phyloP scores from a whole-genome alignment of 192 early-diverging fungal genomes.

The Podochytrium sp. region DNA sequence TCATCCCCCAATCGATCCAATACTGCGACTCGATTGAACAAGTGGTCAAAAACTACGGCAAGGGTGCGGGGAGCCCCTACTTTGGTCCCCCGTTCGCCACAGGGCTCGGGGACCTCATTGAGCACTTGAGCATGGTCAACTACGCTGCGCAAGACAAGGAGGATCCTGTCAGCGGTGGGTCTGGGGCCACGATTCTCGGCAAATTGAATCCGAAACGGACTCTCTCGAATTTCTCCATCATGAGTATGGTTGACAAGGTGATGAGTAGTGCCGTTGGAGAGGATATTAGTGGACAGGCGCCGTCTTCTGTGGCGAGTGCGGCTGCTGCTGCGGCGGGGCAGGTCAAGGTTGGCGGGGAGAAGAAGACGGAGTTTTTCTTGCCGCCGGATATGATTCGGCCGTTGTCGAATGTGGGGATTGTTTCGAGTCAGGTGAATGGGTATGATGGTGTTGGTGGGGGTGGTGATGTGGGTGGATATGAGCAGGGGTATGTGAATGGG shows the following conservation, averaged over 20 bases:
- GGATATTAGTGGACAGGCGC: conserved; percentile 2
- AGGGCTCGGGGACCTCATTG: conserved; percentile 72
- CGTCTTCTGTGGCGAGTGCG: neutral
- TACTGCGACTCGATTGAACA: conserved; percentile 81
- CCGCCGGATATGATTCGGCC: conserved; percentile 29
- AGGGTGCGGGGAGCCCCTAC: conserved; percentile 76
- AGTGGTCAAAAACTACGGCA: conserved; percentile 71
- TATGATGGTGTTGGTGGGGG: neutral
- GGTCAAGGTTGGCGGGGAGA: neutral
- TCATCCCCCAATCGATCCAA: conserved; percentile 66
- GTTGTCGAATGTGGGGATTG: neutral
- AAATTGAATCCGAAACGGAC: conserved; percentile 16
- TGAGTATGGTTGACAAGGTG: conserved; percentile 61
- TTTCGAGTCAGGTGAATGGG: neutral
- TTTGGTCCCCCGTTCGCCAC: conserved; percentile 74
- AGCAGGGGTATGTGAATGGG: neutral
- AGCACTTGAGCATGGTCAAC: conserved; percentile 54
- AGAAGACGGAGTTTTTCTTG: conserved; percentile 6
- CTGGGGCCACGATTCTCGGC: conserved; percentile 38
- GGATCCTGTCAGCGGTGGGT: conserved; percentile 51
- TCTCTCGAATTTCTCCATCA: conserved; percentile 20
- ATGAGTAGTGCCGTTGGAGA: conserved; percentile 69
- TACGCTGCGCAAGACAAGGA: conserved; percentile 28
- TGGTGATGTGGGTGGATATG: neutral
- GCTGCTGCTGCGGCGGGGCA: neutral